Evolutionary conservation across 2,329 filamentous ascomycete species (phyloP), one percentile per base, ranked within the genome.

Genomic region (Fusarium concolor): DNA sequence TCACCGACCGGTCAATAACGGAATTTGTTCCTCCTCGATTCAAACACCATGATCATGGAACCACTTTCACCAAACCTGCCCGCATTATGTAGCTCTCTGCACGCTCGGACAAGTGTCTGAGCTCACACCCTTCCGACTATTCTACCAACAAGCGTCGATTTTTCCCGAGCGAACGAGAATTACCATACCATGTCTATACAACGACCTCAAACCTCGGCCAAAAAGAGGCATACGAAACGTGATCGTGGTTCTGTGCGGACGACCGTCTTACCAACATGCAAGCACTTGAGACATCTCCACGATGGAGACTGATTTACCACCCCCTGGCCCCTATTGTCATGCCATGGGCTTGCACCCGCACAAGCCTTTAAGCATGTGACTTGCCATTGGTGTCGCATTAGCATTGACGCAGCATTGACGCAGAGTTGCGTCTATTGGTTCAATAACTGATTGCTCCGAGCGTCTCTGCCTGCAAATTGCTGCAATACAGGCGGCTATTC

Each of bases 321-420:
- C 56, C 68, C 63, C 70, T 33, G 42, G 54, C 53, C 53, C 65
- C 61, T 58, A 62, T 46, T 44, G 17, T 52, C 39, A 51, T 14
- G 47, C 5, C 26, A 43, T 45, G 56, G 72, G 62, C 69, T 53
- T 72, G 62, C 63, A 63, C 61, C 71, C 71, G 70, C 71, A 70
- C 71, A 65, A 63, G 65, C 66, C 61, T 47, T 15, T 11, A 58
- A 68, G 35, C 71, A 74, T 74, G 71, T 74, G 71, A 74, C 68
- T 42, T 59, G 47, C 35, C 56, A 33, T 43, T 28, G 61, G 58
- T 53, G 62, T 65, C 66, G 24, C 51, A 45, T 33, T 47, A 61
- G 35, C 41, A 50, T 47, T 24, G 37, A 41, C 41, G 42, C 31
- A 63, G 24, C 41, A 50, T 47, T 24, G 37, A 41, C 41, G 42